phyloP scores from a whole-genome alignment of 305 asterid species.

The Fraxinus platypoda region DNA sequence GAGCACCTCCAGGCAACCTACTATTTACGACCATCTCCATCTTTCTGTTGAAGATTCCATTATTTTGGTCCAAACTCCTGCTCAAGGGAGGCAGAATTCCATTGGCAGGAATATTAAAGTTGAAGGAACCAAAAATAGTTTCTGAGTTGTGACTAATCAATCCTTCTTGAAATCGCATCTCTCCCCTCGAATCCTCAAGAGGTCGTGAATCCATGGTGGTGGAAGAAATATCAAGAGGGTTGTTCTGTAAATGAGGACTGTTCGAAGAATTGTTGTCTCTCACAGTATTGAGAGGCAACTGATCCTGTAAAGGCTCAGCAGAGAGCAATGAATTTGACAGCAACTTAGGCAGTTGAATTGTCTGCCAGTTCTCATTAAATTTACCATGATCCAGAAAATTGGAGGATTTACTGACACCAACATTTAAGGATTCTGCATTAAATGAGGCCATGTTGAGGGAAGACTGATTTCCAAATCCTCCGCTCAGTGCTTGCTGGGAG shows the following conservation, averaged over 20 bases:
- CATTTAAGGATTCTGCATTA: constrained; percentile 40
- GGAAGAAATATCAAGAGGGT: constrained; percentile 32
- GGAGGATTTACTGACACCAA: constrained; percentile 40
- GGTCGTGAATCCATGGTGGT: constrained; percentile 30
- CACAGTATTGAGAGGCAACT: constrained; percentile 34
- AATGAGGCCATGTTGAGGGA: constrained; percentile 42
- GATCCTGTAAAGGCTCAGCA: constrained; percentile 41
- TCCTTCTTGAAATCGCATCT: constrained; percentile 44
- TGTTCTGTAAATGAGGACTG: constrained; percentile 34
- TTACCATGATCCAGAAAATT: constrained; percentile 51
- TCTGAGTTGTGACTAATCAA: constrained; percentile 35
- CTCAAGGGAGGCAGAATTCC: constrained; percentile 32
- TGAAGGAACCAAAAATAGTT: constrained; percentile 32
- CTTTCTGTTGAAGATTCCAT: constrained; percentile 30
- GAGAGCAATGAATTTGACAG: constrained; percentile 41
- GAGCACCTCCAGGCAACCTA: constrained; percentile 33
- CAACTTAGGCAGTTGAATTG: constrained; percentile 40
- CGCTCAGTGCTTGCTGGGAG: constrained; percentile 26
- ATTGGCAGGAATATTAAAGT: constrained; percentile 35
- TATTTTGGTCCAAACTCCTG: constrained; percentile 38
- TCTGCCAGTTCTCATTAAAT: constrained; percentile 45
- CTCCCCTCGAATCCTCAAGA: constrained; percentile 52
- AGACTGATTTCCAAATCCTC: constrained; percentile 44
- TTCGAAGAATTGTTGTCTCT: constrained; percentile 40
- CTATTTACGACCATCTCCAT: constrained; percentile 37